Base-by-base conservation (phyloP, 108 stramenopile genomes). In the Fistulifera solaris region DNA sequence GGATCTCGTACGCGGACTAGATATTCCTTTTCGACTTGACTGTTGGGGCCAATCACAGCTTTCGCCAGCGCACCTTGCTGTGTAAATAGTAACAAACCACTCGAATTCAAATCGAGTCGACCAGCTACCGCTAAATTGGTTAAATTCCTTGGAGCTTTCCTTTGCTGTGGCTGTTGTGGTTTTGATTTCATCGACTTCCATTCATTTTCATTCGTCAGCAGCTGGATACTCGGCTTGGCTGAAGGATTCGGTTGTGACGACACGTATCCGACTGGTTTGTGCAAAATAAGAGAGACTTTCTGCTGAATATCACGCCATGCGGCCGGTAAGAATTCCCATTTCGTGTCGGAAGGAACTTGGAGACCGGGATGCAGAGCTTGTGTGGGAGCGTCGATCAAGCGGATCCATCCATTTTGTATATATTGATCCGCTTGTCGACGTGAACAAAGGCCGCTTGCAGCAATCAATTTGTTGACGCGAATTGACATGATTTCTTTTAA, bases 211-310 rank as follows among this genome's bases (percentile, higher is more conserved):
- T 40, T 35, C 11, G 78, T 85, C 31, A 85, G 47, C 19, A 87
- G 59, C 40, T 76, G 53, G 4, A 81, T 70, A 1, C 81, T 81
- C 17, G 63, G 59, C 35, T 60, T 62, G 23, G 76, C 63, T 13
- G 58, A 59, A 43, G 69, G 57, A 42, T 86, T 84, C 24, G 83
- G 77, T 57, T 88, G 86, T 17, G 73, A 75, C 1, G 79, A 78
- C 0, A 93, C 85, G 59, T 77, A 84, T 23, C 85, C 86, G 8
- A 64, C n/a, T 0, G 90, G 90, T 56, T 93, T 93, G 71, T 93
- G 70, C 54, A 93, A 45, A 17, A 93, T 68, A 8, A 93, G 58
- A 0, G 86, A 71, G 10, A 45, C 45, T 42, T 42, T 18, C 51
- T 73, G 52, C 17, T 21, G 27, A 21, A 68, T 26, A 18, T 19